Conservation (phyloP, 2,329 filamentous ascomycete species). For the Venturia aucupariae region DNA sequence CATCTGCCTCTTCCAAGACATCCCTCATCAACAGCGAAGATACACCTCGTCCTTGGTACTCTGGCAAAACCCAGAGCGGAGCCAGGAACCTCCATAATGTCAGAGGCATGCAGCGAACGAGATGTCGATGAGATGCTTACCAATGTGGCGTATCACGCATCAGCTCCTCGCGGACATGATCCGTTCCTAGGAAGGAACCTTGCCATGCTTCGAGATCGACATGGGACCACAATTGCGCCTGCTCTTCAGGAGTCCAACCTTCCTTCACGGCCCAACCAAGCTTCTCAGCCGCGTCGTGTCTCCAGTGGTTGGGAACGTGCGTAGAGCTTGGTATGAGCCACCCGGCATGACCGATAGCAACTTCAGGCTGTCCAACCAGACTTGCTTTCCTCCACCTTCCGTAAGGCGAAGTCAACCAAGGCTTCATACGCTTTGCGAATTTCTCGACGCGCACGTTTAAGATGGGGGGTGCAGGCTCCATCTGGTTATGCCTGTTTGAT, state of each 20-base stretch:
- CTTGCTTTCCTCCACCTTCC: slow-evolving; percentile 10
- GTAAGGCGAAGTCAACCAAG: slow-evolving; percentile 3
- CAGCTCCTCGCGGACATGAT: neutral
- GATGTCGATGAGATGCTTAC: neutral
- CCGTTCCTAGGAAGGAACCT: neutral
- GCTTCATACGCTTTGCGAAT: slow-evolving; percentile 6
- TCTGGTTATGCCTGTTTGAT: slow-evolving; percentile 1
- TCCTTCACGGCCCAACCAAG: slow-evolving; percentile 2
- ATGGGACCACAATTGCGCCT: neutral
- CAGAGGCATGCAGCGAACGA: neutral
- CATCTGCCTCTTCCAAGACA: slow-evolving; percentile 7
- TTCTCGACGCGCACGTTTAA: neutral
- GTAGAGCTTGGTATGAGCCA: neutral
- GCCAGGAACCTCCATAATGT: neutral
- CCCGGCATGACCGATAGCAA: slow-evolving; percentile 5
- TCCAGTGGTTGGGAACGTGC: slow-evolving; percentile 4
- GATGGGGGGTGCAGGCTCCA: slow-evolving; percentile 3
- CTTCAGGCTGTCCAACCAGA: neutral
- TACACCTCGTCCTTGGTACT: slow-evolving; percentile 8
- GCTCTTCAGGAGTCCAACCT: slow-evolving; percentile 4
- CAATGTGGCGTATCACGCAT: slow-evolving; percentile 5
- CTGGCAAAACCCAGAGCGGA: slow-evolving; percentile 11
- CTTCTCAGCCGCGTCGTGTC: slow-evolving; percentile 2
- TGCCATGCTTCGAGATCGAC: slow-evolving; percentile 9
- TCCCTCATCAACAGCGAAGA: slow-evolving; percentile 3